Evolutionary conservation across 768 basidiomycete species (phyloP).

Genomic region (Rossbeevera mucosa): DNA sequence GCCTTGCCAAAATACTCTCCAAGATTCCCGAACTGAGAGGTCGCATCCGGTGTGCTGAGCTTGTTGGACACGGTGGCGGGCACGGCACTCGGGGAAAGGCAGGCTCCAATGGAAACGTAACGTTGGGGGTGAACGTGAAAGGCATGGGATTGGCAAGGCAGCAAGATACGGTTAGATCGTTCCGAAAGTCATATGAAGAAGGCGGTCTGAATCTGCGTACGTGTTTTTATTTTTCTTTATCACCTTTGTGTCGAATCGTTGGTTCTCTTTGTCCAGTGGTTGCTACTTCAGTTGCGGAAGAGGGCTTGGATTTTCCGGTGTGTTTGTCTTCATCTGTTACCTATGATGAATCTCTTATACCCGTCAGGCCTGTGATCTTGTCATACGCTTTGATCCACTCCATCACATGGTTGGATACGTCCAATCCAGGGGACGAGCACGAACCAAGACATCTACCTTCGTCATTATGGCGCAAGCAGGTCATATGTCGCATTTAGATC

Average conservation of each 20-base stretch:
- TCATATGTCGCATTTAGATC: slow-evolving; percentile 47
- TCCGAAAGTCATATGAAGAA: slow-evolving; percentile 62
- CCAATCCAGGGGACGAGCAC: slow-evolving; percentile 83
- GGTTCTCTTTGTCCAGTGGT: slow-evolving; percentile 44
- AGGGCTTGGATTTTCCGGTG: slow-evolving; percentile 87
- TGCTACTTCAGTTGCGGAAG: slow-evolving; percentile 86
- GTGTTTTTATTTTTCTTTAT: slow-evolving; percentile 25
- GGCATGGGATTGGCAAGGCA: slow-evolving; percentile 52
- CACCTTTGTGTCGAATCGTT: background rate
- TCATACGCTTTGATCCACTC: slow-evolving; percentile 79
- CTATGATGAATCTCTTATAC: background rate
- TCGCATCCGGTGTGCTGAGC: slow-evolving; percentile 54
- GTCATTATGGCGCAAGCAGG: slow-evolving; percentile 75
- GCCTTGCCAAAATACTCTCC: slow-evolving; percentile 61
- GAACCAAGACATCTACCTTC: slow-evolving; percentile 71
- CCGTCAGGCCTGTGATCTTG: slow-evolving; percentile 77
- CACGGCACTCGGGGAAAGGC: slow-evolving; percentile 24
- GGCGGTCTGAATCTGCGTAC: slow-evolving; percentile 64
- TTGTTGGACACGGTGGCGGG: slow-evolving; percentile 65
- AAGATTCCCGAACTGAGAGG: slow-evolving; percentile 54
- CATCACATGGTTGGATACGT: slow-evolving; percentile 84
- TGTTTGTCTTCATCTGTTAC: slow-evolving; percentile 16
- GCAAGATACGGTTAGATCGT: slow-evolving; percentile 57
- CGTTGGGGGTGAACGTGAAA: slow-evolving; percentile 35
- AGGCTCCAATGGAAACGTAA: slow-evolving; percentile 10